A percentile compares a stretch with the other conserved stretches of the same genome.
These are phyloP conservation scores for Arbutus unedo DNA, from an alignment of 148 eudicot species.

Conservation along the genomic window DNA sequence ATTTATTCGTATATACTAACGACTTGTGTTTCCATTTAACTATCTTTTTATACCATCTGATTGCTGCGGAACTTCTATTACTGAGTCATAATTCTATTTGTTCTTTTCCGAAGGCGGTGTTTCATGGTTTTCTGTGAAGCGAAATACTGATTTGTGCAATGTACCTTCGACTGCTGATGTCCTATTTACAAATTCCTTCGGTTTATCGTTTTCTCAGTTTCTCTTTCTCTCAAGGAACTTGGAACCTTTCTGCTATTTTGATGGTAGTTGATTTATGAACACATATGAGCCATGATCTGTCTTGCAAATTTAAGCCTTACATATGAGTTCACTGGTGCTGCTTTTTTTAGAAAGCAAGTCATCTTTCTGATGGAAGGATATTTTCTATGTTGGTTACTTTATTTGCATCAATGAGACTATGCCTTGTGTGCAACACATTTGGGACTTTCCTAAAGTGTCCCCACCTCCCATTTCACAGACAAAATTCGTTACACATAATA, in stretches of 20 bases:
- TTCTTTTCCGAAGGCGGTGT: background rate
- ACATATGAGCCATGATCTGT: constrained; percentile 2
- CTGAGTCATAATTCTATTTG: background rate
- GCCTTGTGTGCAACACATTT: background rate
- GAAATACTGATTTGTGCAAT: background rate
- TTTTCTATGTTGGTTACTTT: background rate
- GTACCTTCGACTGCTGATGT: background rate
- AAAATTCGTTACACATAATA: background rate
- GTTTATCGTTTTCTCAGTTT: background rate
- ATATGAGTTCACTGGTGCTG: background rate
- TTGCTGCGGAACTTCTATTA: background rate
- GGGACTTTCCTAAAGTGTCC: background rate
- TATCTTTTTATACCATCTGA: background rate
- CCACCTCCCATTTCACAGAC: background rate
- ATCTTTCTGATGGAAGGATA: background rate
- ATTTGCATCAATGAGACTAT: background rate
- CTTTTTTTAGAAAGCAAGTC: constrained; percentile 3
- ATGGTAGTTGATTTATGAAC: background rate
- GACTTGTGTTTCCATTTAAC: background rate
- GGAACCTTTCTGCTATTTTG: background rate
- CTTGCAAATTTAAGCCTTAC: background rate
- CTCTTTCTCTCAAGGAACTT: background rate
- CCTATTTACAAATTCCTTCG: background rate
- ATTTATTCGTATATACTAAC: constrained; percentile 8
- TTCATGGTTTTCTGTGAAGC: background rate